Percentiles rank a stretch among this genome's conserved stretches.
These are phyloP conservation scores for Pyrenopolyporus hunteri DNA, from an alignment of 495 filamentous ascomycete genomes.

Conservation along the genomic window DNA sequence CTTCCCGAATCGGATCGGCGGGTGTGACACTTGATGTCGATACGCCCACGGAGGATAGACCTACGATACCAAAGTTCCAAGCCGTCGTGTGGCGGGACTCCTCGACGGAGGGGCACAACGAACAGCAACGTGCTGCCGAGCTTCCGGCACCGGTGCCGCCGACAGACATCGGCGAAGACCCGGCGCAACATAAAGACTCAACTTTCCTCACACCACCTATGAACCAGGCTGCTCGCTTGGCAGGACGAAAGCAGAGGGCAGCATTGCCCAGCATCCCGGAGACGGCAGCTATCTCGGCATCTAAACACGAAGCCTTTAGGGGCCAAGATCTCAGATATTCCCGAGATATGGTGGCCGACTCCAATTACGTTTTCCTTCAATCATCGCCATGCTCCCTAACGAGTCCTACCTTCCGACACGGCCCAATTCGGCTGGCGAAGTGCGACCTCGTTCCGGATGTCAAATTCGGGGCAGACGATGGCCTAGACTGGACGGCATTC, in stretches of 20 bases:
- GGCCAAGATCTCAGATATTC: constrained; percentile 20
- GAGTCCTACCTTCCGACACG: constrained; percentile 53
- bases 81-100: constrained; percentile 23
- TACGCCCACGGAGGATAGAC: constrained; percentile 22
- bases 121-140: constrained; percentile 6
- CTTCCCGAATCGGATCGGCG: constrained; percentile 38
- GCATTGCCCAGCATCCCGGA: constrained; percentile 56
- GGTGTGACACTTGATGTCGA: constrained; percentile 23
- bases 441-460: constrained; percentile 46
- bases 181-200: constrained; percentile 18
- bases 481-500: constrained; percentile 62
- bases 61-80: constrained; percentile 4
- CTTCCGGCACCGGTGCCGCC: background rate
- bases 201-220: constrained; percentile 41
- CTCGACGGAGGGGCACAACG: constrained; percentile 15
- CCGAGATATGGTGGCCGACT: constrained; percentile 40
- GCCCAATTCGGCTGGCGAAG: constrained; percentile 54
- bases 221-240: constrained; percentile 35
- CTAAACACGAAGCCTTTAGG: constrained; percentile 27
- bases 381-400: constrained; percentile 51
- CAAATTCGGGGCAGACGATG: constrained; percentile 49
- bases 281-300: constrained; percentile 10
- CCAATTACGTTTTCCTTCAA: constrained; percentile 47
- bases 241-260: constrained; percentile 28
- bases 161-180: constrained; percentile 32